Evolutionary conservation across 1,284 basidiomycete genomes (phyloP).

Genomic region (Sporisorium scitamineum): DNA sequence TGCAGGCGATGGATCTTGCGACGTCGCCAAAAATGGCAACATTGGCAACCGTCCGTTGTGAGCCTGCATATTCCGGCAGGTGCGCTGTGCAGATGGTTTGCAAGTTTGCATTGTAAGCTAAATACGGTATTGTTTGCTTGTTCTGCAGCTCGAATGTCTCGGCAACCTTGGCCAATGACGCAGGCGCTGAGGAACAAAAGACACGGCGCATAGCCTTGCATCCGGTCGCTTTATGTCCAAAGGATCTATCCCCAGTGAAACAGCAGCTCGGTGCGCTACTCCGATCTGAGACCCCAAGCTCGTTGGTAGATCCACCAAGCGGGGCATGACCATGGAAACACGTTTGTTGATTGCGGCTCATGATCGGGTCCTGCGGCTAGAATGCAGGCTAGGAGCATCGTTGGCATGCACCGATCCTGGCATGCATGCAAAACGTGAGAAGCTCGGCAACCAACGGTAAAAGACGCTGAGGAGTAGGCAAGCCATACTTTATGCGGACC

Average conservation of each 20-base stretch:
- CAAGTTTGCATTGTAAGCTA: background rate
- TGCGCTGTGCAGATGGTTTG: too few species aligned
- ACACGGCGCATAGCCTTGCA: background rate
- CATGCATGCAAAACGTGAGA: background rate
- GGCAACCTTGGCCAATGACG: background rate
- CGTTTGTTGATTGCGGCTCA: background rate
- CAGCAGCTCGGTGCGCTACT: background rate
- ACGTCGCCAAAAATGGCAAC: background rate
- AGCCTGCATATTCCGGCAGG: too few species aligned
- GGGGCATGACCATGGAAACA: background rate
- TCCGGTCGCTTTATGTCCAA: too few species aligned
- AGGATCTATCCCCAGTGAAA: too few species aligned
- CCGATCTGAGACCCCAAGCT: background rate
- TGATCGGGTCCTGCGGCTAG: background rate
- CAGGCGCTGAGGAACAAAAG: background rate
- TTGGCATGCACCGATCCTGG: background rate
- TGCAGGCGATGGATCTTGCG: background rate
- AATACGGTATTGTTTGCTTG: background rate
- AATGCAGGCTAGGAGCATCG: background rate
- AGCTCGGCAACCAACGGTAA: background rate
- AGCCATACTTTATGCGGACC: too few species aligned
- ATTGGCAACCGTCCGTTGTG: too few species aligned
- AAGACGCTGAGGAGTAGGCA: too few species aligned
- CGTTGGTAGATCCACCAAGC: background rate
- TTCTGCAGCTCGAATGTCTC: background rate